Evolutionary conservation across 495 filamentous ascomycete genomes (phyloP).

Genomic region (Tricharina praecox): DNA sequence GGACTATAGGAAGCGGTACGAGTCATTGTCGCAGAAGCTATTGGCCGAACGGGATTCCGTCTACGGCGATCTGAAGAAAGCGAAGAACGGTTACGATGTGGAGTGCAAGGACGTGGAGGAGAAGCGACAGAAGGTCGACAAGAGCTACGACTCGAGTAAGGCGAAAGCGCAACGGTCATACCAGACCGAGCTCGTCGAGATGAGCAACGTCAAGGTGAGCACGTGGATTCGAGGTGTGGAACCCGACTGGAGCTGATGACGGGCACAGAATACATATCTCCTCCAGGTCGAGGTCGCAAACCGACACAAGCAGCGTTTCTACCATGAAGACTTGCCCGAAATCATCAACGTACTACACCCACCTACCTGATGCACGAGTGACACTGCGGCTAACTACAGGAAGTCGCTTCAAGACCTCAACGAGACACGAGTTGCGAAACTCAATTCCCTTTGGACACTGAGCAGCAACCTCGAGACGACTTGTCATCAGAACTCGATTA

Average conservation of each 20-base stretch:
- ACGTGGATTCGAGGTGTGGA: not conserved
- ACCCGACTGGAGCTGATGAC: slow-evolving; percentile 16
- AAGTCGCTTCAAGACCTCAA: slow-evolving; percentile 75
- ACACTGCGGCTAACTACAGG: slow-evolving; percentile 6
- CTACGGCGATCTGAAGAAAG: slow-evolving; percentile 74
- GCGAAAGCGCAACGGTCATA: slow-evolving; percentile 76
- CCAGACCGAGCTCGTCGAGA: slow-evolving; percentile 75
- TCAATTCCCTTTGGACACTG: slow-evolving; percentile 73
- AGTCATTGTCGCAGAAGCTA: slow-evolving; percentile 71
- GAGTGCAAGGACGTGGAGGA: slow-evolving; percentile 90
- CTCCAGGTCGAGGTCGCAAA: slow-evolving; percentile 92
- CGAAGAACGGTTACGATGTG: slow-evolving; percentile 81
- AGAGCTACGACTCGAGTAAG: slow-evolving; percentile 67
- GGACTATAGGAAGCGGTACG: slow-evolving; percentile 80
- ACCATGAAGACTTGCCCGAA: slow-evolving; percentile 89
- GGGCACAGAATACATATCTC: slow-evolving; percentile 67
- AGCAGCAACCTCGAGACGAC: slow-evolving; percentile 61
- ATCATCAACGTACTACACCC: slow-evolving; percentile 54
- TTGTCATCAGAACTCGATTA: slow-evolving; percentile 51
- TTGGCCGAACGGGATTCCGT: slow-evolving; percentile 72
- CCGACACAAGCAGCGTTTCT: slow-evolving; percentile 90
- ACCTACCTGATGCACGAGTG: not conserved
- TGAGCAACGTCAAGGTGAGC: slow-evolving; percentile 75
- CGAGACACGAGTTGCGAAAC: slow-evolving; percentile 62
- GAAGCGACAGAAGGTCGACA: slow-evolving; percentile 83